Evolutionary conservation across 768 basidiomycete genomes (phyloP).

Genomic region (Pilatotrama ljubarskyi): DNA sequence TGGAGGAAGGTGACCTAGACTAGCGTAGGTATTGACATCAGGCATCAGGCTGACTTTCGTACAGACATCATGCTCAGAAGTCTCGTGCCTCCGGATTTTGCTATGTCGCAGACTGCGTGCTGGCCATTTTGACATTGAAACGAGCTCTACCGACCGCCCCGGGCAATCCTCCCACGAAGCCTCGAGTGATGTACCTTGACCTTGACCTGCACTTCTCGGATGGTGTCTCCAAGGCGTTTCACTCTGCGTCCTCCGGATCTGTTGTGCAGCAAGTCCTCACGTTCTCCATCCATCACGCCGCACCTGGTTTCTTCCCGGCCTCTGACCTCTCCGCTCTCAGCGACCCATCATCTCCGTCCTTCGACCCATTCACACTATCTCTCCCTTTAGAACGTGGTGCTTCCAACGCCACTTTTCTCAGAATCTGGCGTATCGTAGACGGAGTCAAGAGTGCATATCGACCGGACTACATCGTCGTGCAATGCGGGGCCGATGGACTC

Average conservation of each 20-base stretch:
- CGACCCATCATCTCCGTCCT: conserved; percentile 32
- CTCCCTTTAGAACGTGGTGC: conserved; percentile 78
- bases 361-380: conserved; percentile 73
- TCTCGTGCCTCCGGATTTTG: conserved; percentile 85
- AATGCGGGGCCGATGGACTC: conserved; percentile 87
- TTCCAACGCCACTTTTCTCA: conserved; percentile 57
- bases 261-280: conserved; percentile 45
- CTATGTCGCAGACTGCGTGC: conserved; percentile 88
- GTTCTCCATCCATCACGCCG: conserved; percentile 80
- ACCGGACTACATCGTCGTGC: conserved; percentile 80
- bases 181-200: conserved; percentile 87
- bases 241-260: conserved; percentile 38
- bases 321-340: conserved; percentile 54
- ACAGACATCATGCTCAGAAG: conserved; percentile 82
- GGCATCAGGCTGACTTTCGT: not conserved
- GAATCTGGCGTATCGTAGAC: conserved; percentile 68
- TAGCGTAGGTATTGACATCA: not conserved
- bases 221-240: conserved; percentile 79
- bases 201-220: conserved; percentile 92
- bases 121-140: conserved; percentile 75
- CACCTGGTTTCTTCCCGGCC: conserved; percentile 82
- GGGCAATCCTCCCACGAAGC: conserved; percentile 33
- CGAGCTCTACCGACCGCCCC: conserved; percentile 28
- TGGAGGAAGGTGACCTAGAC: conserved; percentile 66
- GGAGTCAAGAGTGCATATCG: conserved; percentile 56